phyloP scores from a whole-genome alignment of 129 eudicot genomes.

The Cynara cardunculus region DNA sequence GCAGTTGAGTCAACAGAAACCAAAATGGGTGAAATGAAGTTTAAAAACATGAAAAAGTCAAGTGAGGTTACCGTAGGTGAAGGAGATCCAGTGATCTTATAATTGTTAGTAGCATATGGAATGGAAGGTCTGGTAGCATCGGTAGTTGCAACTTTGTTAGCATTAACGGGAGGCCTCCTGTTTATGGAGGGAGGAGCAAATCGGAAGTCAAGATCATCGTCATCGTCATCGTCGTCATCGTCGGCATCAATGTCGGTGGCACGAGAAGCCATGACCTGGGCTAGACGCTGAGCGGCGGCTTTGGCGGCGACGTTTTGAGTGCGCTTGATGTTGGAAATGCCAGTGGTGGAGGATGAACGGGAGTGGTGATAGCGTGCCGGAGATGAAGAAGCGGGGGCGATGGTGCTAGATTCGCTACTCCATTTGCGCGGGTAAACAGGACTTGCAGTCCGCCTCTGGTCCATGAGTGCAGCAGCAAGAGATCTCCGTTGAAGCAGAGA shows the following conservation, averaged over 20 bases:
- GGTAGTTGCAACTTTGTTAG: slow-evolving; percentile 8
- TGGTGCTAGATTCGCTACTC: slow-evolving; percentile 66
- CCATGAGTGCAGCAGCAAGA: slow-evolving; percentile 35
- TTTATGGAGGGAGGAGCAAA: slow-evolving; percentile 57
- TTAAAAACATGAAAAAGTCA: not conserved
- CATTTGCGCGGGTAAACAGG: slow-evolving; percentile 59
- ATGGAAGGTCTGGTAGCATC: slow-evolving; percentile 27
- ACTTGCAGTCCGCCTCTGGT: slow-evolving; percentile 33
- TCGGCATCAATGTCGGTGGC: slow-evolving; percentile 58
- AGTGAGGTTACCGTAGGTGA: slow-evolving; percentile 48
- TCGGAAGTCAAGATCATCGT: slow-evolving; percentile 51
- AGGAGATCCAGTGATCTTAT: slow-evolving; percentile 60
- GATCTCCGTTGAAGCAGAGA: slow-evolving; percentile 21
- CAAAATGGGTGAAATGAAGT: slow-evolving; percentile 12
- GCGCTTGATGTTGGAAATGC: slow-evolving; percentile 80
- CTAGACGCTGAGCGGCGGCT: slow-evolving; percentile 97
- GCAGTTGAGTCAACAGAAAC: not conserved
- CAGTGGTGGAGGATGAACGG: slow-evolving; percentile 64
- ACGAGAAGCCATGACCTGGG: slow-evolving; percentile 97
- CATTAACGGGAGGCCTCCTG: slow-evolving; percentile 40
- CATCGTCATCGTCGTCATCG: slow-evolving; percentile 46
- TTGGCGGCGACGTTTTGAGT: slow-evolving; percentile 90
- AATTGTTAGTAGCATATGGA: slow-evolving; percentile 21
- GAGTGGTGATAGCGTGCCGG: slow-evolving; percentile 50
- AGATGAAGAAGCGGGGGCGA: slow-evolving; percentile 36